Conservation (phyloP, 257 asterid species). For the Jasminum sambac region DNA sequence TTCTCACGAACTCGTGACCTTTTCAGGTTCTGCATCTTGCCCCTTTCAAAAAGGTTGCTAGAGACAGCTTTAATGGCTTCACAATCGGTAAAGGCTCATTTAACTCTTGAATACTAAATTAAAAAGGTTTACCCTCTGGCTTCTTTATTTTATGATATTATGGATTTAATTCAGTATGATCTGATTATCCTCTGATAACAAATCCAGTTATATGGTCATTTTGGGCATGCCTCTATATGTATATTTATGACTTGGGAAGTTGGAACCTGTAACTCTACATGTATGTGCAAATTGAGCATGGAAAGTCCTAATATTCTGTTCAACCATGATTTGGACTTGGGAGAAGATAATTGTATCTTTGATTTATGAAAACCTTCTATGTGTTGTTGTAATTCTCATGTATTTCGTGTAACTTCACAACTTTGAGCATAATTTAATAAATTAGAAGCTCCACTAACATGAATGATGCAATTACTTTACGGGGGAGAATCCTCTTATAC, state of each 20-base stretch:
- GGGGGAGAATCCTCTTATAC: not conserved
- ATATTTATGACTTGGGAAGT: not conserved
- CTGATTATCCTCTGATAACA: slow-evolving; percentile 3
- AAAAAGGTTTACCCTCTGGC: slow-evolving; percentile 6
- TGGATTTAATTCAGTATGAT: slow-evolving; percentile 6
- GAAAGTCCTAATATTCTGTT: not conserved
- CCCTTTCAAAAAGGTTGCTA: slow-evolving; percentile 50
- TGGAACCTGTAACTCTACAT: no score
- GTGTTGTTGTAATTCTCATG: not conserved
- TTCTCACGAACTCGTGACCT: not conserved
- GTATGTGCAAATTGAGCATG: no score
- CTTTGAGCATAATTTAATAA: not conserved
- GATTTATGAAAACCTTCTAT: not conserved
- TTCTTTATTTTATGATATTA: not conserved
- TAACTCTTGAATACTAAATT: slow-evolving; percentile 16
- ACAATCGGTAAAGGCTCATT: slow-evolving; percentile 43
- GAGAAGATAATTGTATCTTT: not conserved
- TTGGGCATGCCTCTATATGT: not conserved
- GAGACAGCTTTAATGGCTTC: slow-evolving; percentile 35
- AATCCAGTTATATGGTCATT: not conserved
- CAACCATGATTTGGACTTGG: not conserved
- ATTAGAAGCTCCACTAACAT: not conserved
- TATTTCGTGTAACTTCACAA: not conserved
- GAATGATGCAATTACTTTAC: not conserved
- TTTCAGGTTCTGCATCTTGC: slow-evolving; percentile 66